Conservation (phyloP, 371 early-diverging fungal genomes). For the Apophysomyces sp. region DNA sequence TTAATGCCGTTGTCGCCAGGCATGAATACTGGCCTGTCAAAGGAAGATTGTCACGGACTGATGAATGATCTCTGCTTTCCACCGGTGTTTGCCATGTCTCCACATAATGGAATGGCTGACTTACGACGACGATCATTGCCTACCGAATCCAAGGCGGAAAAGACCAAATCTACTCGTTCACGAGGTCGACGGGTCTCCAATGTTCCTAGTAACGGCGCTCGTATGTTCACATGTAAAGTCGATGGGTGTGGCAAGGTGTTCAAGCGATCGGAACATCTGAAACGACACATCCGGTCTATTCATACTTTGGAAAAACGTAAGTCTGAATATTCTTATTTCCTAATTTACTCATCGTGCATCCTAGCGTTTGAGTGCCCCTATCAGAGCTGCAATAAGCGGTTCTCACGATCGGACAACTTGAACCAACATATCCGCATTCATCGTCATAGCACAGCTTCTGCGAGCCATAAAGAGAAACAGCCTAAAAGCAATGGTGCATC, state of each 20-base stretch:
- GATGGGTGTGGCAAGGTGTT: constrained; percentile 64
- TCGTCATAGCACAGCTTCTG: constrained; percentile 39
- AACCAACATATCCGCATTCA: constrained; percentile 72
- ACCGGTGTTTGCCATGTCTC: constrained; percentile 4
- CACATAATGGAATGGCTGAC: not conserved
- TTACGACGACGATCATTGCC: not conserved
- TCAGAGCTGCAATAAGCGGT: constrained; percentile 75
- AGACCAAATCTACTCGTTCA: constrained; percentile 40
- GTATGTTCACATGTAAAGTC: constrained; percentile 53
- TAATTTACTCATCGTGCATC: not conserved
- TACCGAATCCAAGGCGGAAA: constrained; percentile 6
- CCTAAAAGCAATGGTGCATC: constrained; percentile 9
- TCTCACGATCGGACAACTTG: constrained; percentile 84
- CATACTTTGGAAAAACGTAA: constrained; percentile 68
- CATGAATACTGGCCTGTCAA: constrained; percentile 8
- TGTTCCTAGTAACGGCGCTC: constrained; percentile 36
- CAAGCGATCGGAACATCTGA: constrained; percentile 66
- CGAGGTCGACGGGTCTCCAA: constrained; percentile 59
- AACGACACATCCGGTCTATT: constrained; percentile 64
- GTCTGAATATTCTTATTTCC: constrained; percentile 10
- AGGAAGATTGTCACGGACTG: not conserved
- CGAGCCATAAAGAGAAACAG: constrained; percentile 11
- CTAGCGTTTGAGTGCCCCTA: constrained; percentile 66
- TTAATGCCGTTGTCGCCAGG: constrained; percentile 11
- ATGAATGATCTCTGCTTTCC: constrained; percentile 7